Percentiles rank a stretch among this genome's conserved stretches.
These are phyloP conservation scores for Penicillium samsonianum DNA, from an alignment of 495 filamentous ascomycete genomes.

Conservation along the genomic window DNA sequence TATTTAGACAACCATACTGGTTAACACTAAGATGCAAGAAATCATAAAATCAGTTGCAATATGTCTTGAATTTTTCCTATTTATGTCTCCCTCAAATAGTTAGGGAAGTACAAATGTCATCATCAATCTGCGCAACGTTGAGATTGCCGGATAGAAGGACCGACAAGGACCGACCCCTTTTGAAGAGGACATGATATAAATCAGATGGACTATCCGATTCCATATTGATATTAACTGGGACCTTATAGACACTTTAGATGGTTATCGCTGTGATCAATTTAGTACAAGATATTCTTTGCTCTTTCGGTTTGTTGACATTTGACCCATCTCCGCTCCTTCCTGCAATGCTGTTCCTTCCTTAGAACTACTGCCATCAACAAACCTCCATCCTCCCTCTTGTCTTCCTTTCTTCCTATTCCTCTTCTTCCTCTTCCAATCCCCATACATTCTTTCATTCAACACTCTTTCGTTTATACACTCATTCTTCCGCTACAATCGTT, in stretches of 20 bases:
- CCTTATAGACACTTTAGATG: neutral
- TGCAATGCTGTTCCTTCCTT: neutral
- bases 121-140: neutral
- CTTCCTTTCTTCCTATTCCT: conserved; percentile 6
- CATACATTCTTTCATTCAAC: conserved; percentile 16
- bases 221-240: neutral
- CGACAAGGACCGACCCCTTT: no score
- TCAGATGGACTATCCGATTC: neutral
- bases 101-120: neutral
- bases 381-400: neutral
- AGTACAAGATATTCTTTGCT: no score
- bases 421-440: conserved; percentile 6
- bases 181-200: neutral
- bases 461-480: conserved; percentile 6
- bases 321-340: conserved; percentile 2
- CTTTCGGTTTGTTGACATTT: neutral
- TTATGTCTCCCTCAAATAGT: neutral
- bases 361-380: conserved; percentile 5
- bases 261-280: no score
- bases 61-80: neutral
- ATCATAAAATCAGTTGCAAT: neutral
- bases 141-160: neutral
- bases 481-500: conserved; percentile 7
- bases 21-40: neutral
- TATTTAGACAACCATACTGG: neutral